These are phyloP conservation scores for Penicillium odoratum DNA, from an alignment of 495 filamentous ascomycete genomes.

Conservation along the genomic window DNA sequence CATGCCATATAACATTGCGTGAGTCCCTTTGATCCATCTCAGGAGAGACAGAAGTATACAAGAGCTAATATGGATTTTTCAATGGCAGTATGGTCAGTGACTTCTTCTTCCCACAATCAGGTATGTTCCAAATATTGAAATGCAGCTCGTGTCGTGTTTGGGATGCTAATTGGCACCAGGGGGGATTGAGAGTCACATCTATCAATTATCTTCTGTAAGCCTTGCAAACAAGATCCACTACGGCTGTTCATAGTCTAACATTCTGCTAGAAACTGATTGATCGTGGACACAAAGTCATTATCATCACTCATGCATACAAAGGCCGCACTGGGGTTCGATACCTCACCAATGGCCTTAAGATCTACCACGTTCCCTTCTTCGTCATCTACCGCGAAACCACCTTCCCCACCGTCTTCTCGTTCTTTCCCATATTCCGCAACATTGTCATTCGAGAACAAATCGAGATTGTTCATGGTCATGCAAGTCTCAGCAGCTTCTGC, in stretches of 20 bases:
- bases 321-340: slow-evolving; percentile 93
- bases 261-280: slow-evolving; percentile 76
- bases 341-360: slow-evolving; percentile 95
- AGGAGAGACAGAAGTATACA: background rate
- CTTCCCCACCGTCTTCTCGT: slow-evolving; percentile 97
- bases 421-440: slow-evolving; percentile 95
- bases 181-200: slow-evolving; percentile 96
- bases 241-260: slow-evolving; percentile 15
- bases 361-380: slow-evolving; percentile 95
- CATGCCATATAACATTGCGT: slow-evolving; percentile 77
- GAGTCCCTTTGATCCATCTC: slow-evolving; percentile 28
- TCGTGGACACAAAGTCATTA: slow-evolving; percentile 95
- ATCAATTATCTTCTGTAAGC: slow-evolving; percentile 79
- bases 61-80: slow-evolving; percentile 2
- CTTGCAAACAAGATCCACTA: background rate
- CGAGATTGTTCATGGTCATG: slow-evolving; percentile 96
- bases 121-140: slow-evolving; percentile 30
- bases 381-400: slow-evolving; percentile 92
- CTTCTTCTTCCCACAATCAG: slow-evolving; percentile 98
- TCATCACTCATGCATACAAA: slow-evolving; percentile 96
- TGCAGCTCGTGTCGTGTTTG: background rate
- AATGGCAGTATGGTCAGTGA: slow-evolving; percentile 85
- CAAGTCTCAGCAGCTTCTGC: slow-evolving; percentile 84
- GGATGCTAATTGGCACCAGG: slow-evolving; percentile 45
- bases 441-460: slow-evolving; percentile 92